A percentile compares a stretch with the other conserved stretches of the same genome.
Evolutionary conservation across 2,329 filamentous ascomycete species (phyloP).

Genomic region (Cladophialophora exuberans): DNA sequence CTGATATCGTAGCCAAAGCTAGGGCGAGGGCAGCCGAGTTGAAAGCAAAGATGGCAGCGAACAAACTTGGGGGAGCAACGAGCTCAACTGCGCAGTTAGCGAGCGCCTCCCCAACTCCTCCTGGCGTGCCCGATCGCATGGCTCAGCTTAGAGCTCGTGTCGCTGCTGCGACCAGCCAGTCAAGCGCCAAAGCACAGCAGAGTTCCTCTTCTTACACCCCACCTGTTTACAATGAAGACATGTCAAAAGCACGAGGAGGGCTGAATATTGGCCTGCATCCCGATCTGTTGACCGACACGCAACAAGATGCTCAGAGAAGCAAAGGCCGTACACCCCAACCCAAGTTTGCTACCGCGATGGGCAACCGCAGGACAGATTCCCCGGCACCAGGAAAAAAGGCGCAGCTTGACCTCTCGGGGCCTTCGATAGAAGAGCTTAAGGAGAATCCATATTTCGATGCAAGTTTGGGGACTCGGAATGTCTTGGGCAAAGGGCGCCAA

Average conservation of each 20-base stretch:
- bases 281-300: slow-evolving; percentile 61
- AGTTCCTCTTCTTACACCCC: slow-evolving; percentile 50
- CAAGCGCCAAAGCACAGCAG: slow-evolving; percentile 46
- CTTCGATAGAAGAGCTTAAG: slow-evolving; percentile 60
- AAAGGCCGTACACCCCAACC: slow-evolving; percentile 45
- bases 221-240: slow-evolving; percentile 52
- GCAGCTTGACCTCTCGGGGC: slow-evolving; percentile 60
- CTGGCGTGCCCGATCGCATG: slow-evolving; percentile 66
- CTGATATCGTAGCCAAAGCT: slow-evolving; percentile 52
- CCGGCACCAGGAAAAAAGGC: slow-evolving; percentile 45
- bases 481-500: slow-evolving; percentile 64
- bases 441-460: slow-evolving; percentile 85
- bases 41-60: slow-evolving; percentile 48
- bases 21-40: slow-evolving; percentile 53
- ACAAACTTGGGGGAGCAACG: slow-evolving; percentile 35
- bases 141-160: slow-evolving; percentile 80
- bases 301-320: slow-evolving; percentile 48
- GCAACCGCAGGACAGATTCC: slow-evolving; percentile 56
- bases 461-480: slow-evolving; percentile 63
- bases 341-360: slow-evolving; percentile 59
- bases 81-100: slow-evolving; percentile 30
- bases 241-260: slow-evolving; percentile 63
- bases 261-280: slow-evolving; percentile 78
- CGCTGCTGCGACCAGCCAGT: slow-evolving; percentile 68
- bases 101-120: slow-evolving; percentile 41